A percentile compares a stretch with the other conserved stretches of the same genome.
Conservation (phyloP, 306 rosid genomes). For the Prunus fruticosa region DNA sequence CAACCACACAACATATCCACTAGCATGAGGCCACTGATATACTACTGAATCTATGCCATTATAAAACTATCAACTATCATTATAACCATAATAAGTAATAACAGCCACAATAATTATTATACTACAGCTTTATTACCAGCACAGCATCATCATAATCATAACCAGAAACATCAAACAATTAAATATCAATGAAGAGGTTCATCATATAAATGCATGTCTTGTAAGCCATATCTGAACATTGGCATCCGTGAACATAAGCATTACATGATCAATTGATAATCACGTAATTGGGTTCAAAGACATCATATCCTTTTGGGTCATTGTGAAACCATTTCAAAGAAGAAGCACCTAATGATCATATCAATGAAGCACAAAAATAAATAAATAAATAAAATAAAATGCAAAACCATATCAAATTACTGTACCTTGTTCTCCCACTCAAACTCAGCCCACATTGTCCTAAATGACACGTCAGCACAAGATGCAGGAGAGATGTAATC, state of each 20-base stretch:
- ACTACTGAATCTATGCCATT: not conserved
- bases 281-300: not conserved
- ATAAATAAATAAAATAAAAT: too few relatives aligned
- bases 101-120: not conserved
- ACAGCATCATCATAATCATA: not conserved
- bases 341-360: not conserved
- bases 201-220: not conserved
- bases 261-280: not conserved
- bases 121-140: not conserved
- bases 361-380: not conserved
- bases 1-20: not conserved
- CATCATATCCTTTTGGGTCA: not conserved
- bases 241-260: not conserved
- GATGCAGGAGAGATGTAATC: slow-evolving; percentile 98
- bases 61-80: not conserved
- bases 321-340: not conserved
- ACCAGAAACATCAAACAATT: not conserved
- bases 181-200: not conserved
- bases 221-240: not conserved
- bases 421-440: slow-evolving; percentile 99
- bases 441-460: slow-evolving; percentile 99
- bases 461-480: slow-evolving; percentile 85
- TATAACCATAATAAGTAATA: not conserved
- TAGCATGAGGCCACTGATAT: not conserved
- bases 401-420: not conserved